Evolutionary conservation across 148 eudicot genomes (phyloP), one percentile per base, ranked within the genome.

Genomic region (Silene latifolia): DNA sequence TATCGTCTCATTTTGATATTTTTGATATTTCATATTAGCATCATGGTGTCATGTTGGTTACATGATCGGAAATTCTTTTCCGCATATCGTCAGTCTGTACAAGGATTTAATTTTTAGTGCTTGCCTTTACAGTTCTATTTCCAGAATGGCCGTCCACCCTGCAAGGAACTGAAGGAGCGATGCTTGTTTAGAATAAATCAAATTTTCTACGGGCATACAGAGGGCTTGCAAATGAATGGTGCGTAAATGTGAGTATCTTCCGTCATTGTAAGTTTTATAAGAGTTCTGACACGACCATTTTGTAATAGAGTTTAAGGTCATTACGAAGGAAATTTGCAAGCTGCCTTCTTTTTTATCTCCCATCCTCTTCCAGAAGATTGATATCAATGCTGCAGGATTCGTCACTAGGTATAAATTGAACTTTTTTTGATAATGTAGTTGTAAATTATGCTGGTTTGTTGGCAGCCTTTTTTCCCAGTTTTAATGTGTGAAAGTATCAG

Each of bases 241-340:
- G 79, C 83, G 73, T 70, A 88, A 80, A 59, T 51, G 71, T 44
- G 25, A 12, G 18, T 57, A 68, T 39, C 42, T 42, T 51, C 23
- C 56, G 20, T 63, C 51, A 8, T 81, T 1, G 24, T 11, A 46
- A 44, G 3, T 42, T 39, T 60, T 7, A 44, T 8, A 47, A 67
- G 48, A 5, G 47, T 62, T 67, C 29, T 81, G 58, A 64, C 60
- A 42, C 32, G 23, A 71, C 65, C 58, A 67, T 79, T 81, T 71
- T 79, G 74, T 63, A 57, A 57, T 90, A 95, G 99, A 90, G 81
- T 95, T 95, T 66, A 95, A 90, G 80, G 85, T 82, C 46, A 88
- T 95, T 73, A 88, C 97, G 0, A 92, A 88, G 83, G 98, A 95
- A 79, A 90, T 95, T 63, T 95, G 99, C 88, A 95, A 95, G 91